Percentiles rank a stretch among this genome's conserved stretches.
phyloP scores from a whole-genome alignment of 768 basidiomycete genomes.

The Pulveroboletus sp. region DNA sequence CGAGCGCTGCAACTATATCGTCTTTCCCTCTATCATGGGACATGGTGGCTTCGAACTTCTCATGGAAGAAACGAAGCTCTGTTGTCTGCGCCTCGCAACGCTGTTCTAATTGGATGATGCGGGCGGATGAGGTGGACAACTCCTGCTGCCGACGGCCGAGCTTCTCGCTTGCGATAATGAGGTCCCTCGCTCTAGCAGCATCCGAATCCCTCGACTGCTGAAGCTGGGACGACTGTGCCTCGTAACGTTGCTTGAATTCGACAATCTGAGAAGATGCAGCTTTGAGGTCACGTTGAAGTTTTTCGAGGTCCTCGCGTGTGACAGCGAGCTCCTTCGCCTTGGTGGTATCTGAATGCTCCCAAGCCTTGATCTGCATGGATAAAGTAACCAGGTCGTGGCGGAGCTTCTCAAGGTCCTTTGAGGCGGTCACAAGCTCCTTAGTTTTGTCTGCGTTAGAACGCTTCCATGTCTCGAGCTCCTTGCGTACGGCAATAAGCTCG shows the following conservation, averaged over 20 bases:
- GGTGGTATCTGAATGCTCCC: not conserved
- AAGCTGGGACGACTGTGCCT: no score
- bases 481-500: not conserved
- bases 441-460: not conserved
- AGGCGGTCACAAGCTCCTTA: not conserved
- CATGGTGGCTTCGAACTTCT: not conserved
- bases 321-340: not conserved
- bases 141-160: not conserved
- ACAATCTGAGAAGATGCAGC: no score
- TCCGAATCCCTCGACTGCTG: not conserved
- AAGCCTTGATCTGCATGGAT: not conserved
- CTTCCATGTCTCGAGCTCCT: slow-evolving; percentile 3
- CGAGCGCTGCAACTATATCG: not conserved
- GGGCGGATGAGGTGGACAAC: not conserved
- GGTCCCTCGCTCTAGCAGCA: not conserved
- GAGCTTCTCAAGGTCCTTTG: not conserved
- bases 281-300: no score
- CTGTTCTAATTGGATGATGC: not conserved
- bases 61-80: not conserved
- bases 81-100: not conserved
- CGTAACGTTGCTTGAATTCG: no score
- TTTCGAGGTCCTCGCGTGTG: not conserved
- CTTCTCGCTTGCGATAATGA: not conserved
- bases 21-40: no score
- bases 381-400: not conserved